Evolutionary conservation across 2,329 filamentous ascomycete species (phyloP), one percentile per base, ranked within the genome.

Genomic region (Hypoxylon sp.): DNA sequence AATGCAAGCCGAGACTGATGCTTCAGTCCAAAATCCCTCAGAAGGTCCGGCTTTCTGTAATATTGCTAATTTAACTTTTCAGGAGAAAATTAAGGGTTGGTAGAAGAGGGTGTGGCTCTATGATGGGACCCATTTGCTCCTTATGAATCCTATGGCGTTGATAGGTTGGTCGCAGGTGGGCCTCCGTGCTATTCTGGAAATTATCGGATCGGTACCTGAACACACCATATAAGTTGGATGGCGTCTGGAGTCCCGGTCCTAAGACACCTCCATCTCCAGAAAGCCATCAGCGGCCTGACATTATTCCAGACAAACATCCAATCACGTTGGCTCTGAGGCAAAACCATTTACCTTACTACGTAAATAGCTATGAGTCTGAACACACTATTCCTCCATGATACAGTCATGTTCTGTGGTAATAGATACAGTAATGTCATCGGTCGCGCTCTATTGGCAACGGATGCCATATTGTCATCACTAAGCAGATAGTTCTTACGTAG

Each of bases 11-110:
- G 61, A 62, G 42, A 52, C 44, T 51, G 46, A 35, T 52, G 59
- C 66, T 52, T 65, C 54, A 55, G 62, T 61, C 19, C 51, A 62
- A 71, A 71, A 71, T 71, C 59, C 69, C 69, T 71, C 69, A 71
- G 62, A 52, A 17, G 50, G 64, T 69, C 65, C 59, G 54, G 65
- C 53, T 57, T 44, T 60, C 39, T 52, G 19, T 56, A 47, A 69
- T 64, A 68, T 71, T 64, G 53, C 54, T 29, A 68, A 64, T 68
- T 66, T 67, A 69, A 62, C 50, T 53, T 52, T 54, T 54, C 24
- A 56, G 47, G 29, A 19, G 52, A 47, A 35, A 58, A 19, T 50
- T 61, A 60, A 57, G 62, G 56, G 55, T 65, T 64, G 44, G 32
- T 6, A 46, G 11, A 51, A 52, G 37, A 57, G 48, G 65, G 67